phyloP scores from a whole-genome alignment of 768 basidiomycete species.

The Astraeus odoratus region DNA sequence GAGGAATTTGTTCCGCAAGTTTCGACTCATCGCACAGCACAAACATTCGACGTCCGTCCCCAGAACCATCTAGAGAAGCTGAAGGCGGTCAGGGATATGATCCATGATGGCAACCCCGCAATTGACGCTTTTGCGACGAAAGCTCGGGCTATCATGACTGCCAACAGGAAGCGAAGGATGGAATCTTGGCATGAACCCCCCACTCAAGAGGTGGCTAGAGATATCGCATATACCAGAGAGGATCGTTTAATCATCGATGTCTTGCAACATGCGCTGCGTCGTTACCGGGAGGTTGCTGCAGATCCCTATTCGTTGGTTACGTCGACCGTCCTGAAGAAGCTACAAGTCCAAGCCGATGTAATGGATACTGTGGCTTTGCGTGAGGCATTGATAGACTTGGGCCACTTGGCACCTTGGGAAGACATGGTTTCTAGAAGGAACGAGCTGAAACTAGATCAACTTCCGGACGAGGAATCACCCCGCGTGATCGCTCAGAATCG shows the following conservation, averaged over 20 bases:
- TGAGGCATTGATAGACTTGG: slow-evolving; percentile 58
- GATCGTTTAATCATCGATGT: slow-evolving; percentile 57
- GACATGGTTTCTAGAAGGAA: slow-evolving; percentile 43
- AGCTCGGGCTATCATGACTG: slow-evolving; percentile 36
- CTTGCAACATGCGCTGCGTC: slow-evolving; percentile 47
- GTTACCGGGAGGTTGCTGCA: slow-evolving; percentile 40
- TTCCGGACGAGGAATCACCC: slow-evolving; percentile 22
- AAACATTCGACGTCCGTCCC: slow-evolving; percentile 61
- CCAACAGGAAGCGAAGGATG: slow-evolving; percentile 23
- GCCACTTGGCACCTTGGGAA: slow-evolving; percentile 78
- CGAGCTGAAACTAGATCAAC: slow-evolving; percentile 23
- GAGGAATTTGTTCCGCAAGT: slow-evolving; percentile 46
- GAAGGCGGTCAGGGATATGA: slow-evolving; percentile 41
- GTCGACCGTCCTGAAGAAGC: slow-evolving; percentile 50
- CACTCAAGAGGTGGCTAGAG: slow-evolving; percentile 20
- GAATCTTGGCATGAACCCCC: slow-evolving; percentile 27
- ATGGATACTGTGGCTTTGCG: slow-evolving; percentile 28
- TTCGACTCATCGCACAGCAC: slow-evolving; percentile 37
- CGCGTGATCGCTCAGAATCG: slow-evolving; percentile 26
- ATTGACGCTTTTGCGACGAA: slow-evolving; percentile 47
- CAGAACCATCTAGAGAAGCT: slow-evolving; percentile 47
- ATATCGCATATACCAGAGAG: slow-evolving; percentile 38
- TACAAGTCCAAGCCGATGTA: slow-evolving; percentile 33
- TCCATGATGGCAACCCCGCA: slow-evolving; percentile 31
- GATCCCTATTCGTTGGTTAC: slow-evolving; percentile 55